Percentiles rank a stretch among this genome's conserved stretches.
phyloP scores from a whole-genome alignment of 805 yeast genomes.

The Saccharomyces eubayanus region DNA sequence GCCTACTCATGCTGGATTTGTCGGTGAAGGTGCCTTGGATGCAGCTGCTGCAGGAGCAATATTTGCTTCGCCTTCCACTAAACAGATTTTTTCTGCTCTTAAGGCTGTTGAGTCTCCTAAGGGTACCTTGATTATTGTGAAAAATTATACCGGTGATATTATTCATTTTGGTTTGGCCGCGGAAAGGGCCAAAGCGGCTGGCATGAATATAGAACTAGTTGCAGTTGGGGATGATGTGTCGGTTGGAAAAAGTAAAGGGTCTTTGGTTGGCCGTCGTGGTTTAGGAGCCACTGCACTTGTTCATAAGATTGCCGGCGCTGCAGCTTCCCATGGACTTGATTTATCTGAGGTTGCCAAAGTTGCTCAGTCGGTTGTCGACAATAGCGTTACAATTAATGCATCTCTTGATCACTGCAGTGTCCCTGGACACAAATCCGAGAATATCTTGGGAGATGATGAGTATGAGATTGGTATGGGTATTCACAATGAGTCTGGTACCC shows the following conservation, averaged over 20 bases:
- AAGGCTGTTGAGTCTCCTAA: constrained; percentile 33
- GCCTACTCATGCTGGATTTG: constrained; percentile 80
- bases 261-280: constrained; percentile 83
- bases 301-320: constrained; percentile 77
- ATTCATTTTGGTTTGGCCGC: constrained; percentile 81
- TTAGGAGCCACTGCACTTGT: constrained; percentile 78
- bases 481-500: constrained; percentile 81
- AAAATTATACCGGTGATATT: constrained; percentile 86
- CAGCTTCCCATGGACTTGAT: constrained; percentile 33
- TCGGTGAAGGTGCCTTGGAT: constrained; percentile 67
- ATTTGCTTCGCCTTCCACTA: constrained; percentile 83
- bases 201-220: constrained; percentile 59
- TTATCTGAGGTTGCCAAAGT: constrained; percentile 44
- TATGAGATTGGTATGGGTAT: constrained; percentile 87
- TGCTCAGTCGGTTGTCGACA: constrained; percentile 50
- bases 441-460: constrained; percentile 44
- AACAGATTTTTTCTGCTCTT: constrained; percentile 60
- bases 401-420: constrained; percentile 77
- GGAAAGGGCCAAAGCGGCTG: constrained; percentile 70
- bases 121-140: constrained; percentile 68
- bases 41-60: constrained; percentile 77
- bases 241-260: constrained; percentile 73
- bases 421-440: constrained; percentile 59
- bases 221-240: constrained; percentile 84
- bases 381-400: constrained; percentile 74